Percentiles rank a stretch among this genome's conserved stretches.
Conservation (phyloP, 768 basidiomycete genomes). For the Tylopilus subfusipes region DNA sequence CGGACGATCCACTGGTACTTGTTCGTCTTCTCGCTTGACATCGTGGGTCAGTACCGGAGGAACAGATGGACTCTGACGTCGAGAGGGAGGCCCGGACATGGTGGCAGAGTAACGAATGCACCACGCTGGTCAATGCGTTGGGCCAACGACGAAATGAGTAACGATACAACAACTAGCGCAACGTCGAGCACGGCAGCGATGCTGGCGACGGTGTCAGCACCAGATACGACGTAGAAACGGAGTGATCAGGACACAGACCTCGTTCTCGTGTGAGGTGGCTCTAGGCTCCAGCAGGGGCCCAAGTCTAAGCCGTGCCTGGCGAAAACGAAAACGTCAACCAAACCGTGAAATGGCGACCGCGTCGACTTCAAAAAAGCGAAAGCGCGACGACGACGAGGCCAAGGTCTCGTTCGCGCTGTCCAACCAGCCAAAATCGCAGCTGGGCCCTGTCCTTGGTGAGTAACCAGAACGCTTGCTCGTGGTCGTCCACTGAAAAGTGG, state of each 20-base stretch:
- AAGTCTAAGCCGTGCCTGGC: slow-evolving; percentile 1
- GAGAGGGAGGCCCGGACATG: slow-evolving; percentile 30
- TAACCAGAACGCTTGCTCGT: slow-evolving; percentile 18
- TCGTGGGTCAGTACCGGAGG: slow-evolving; percentile 7
- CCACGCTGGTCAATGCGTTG: slow-evolving; percentile 16
- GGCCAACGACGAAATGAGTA: slow-evolving; percentile 25
- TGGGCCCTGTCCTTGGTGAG: slow-evolving; percentile 55
- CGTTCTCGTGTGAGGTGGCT: slow-evolving; percentile 18
- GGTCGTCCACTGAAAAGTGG: slow-evolving; percentile 23
- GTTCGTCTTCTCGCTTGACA: slow-evolving; percentile 13
- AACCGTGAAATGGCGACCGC: slow-evolving; percentile 18
- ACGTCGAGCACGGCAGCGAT: slow-evolving; percentile 18
- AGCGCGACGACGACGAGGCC: slow-evolving; percentile 37
- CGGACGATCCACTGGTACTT: slow-evolving; percentile 3
- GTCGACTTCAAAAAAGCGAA: slow-evolving; percentile 45
- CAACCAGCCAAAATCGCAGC: slow-evolving; percentile 32
- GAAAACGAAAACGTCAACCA: slow-evolving; percentile 16
- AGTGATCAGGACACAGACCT: slow-evolving; percentile 20
- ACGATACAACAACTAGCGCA: slow-evolving; percentile 16
- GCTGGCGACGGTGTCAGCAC: slow-evolving; percentile 15
- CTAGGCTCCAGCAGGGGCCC: background rate
- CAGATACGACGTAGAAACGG: slow-evolving; percentile 1
- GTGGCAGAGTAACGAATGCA: slow-evolving; percentile 18
- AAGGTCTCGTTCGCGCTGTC: slow-evolving; percentile 39
- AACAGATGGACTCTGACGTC: slow-evolving; percentile 28